Conservation (phyloP, 148 eudicot species). For the Rhododendron griersonianum region DNA sequence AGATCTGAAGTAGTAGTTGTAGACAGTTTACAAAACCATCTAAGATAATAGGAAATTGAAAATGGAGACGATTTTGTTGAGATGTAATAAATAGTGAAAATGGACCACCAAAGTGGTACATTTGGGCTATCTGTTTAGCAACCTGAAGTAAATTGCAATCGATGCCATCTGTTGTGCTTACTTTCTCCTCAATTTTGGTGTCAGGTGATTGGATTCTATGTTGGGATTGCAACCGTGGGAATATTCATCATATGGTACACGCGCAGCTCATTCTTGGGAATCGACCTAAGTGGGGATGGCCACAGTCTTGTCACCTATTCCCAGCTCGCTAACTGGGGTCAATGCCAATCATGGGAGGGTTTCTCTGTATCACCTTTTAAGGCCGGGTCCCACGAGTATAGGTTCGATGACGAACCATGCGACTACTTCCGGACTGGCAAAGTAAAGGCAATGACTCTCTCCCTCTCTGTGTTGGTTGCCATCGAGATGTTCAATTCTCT, state of each 20-base stretch:
- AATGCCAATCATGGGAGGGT: conserved; percentile 34
- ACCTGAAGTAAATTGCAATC: neutral
- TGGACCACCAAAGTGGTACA: neutral
- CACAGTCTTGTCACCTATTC: conserved; percentile 42
- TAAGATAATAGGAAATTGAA: neutral
- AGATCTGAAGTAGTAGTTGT: neutral
- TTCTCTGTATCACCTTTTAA: conserved; percentile 38
- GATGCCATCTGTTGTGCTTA: neutral
- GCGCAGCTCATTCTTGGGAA: conserved; percentile 37
- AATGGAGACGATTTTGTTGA: conserved; percentile 45
- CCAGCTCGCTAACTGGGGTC: conserved; percentile 46
- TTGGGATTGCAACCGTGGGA: conserved; percentile 53
- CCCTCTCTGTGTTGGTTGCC: conserved; percentile 45
- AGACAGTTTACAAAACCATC: neutral
- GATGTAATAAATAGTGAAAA: conserved; percentile 25
- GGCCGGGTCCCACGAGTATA: conserved; percentile 27
- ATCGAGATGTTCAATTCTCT: conserved; percentile 57
- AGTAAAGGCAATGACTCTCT: conserved; percentile 47
- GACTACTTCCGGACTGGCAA: conserved; percentile 43
- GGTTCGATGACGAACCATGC: conserved; percentile 33
- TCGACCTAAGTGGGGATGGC: conserved; percentile 46
- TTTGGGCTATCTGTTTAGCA: neutral
- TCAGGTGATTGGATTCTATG: conserved; percentile 52
- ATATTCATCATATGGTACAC: conserved; percentile 53
- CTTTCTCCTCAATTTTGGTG: conserved; percentile 16